Conservation (phyloP, 179 eudicot genomes). For the Amaranthus tricolor region DNA sequence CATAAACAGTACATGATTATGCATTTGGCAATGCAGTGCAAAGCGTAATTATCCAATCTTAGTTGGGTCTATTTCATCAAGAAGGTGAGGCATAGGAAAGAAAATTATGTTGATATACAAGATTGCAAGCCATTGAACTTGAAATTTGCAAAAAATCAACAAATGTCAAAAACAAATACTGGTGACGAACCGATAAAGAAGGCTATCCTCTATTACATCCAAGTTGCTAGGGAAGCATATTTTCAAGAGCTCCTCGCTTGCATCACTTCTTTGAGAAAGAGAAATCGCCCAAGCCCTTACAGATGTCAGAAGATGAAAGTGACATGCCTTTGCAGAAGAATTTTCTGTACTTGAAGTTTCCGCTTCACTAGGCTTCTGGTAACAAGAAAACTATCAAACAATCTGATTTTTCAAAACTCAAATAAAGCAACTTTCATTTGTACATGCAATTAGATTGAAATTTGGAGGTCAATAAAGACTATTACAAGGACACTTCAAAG, state of each 20-base stretch:
- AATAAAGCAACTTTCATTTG: not conserved
- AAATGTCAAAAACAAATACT: constrained; percentile 8
- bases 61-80: not conserved
- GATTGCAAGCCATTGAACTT: not conserved
- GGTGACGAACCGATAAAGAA: constrained; percentile 62
- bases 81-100: not conserved
- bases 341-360: constrained; percentile 41
- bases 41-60: not conserved
- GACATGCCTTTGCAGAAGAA: constrained; percentile 20
- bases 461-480: not conserved
- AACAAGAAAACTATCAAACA: not conserved
- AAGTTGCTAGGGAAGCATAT: constrained; percentile 43
- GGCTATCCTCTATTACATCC: constrained; percentile 44
- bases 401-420: not conserved
- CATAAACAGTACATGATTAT: not conserved
- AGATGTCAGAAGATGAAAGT: constrained; percentile 46
- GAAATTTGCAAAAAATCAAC: not conserved
- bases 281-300: constrained; percentile 82
- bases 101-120: not conserved
- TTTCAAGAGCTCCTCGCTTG: constrained; percentile 50
- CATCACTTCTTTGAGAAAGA: constrained; percentile 54
- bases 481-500: not conserved
- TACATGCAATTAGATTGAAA: not conserved
- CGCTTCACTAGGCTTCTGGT: constrained; percentile 34
- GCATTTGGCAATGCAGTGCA: not conserved